Evolutionary conservation across 2,329 filamentous ascomycete genomes (phyloP).

Genomic region (Ascochyta fabae): DNA sequence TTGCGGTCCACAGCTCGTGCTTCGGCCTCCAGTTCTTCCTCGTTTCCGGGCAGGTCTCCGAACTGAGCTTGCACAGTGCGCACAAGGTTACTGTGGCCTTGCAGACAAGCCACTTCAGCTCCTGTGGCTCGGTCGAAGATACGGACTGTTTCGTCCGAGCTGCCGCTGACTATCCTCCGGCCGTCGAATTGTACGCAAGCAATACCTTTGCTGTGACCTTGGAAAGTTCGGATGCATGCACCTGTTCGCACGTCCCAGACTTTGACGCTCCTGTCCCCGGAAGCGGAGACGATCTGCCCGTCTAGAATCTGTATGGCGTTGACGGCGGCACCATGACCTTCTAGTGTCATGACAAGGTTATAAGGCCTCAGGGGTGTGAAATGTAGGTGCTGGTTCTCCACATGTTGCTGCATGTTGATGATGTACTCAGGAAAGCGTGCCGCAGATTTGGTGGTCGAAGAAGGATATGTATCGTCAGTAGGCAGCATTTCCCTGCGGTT

Average conservation of each 20-base stretch:
- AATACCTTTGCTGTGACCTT: conserved; percentile 92
- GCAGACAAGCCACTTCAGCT: conserved; percentile 86
- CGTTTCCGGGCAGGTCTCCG: conserved; percentile 82
- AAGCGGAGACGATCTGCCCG: conserved; percentile 89
- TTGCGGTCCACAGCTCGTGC: conserved; percentile 75
- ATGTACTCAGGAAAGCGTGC: conserved; percentile 62
- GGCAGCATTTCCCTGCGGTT: conserved; percentile 66
- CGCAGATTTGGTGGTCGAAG: conserved; percentile 50
- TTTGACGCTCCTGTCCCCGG: conserved; percentile 91
- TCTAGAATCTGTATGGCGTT: conserved; percentile 93
- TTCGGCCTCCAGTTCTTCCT: conserved; percentile 74
- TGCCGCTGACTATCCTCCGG: conserved; percentile 90
- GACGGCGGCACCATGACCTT: conserved; percentile 88
- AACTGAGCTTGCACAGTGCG: conserved; percentile 95
- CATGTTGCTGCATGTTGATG: conserved; percentile 55
- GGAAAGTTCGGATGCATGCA: conserved; percentile 75
- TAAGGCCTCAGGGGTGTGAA: conserved; percentile 70
- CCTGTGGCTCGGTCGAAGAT: conserved; percentile 89
- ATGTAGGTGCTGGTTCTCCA: conserved; percentile 47
- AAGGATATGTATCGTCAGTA: conserved; percentile 50
- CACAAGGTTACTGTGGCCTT: conserved; percentile 83
- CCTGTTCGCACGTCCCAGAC: conserved; percentile 90
- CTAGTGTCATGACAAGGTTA: conserved; percentile 77
- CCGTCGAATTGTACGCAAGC: conserved; percentile 98
- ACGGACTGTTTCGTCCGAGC: conserved; percentile 93